Percentiles rank a stretch among this genome's conserved stretches.
Evolutionary conservation across 352 stramenopile species (phyloP).

Genomic region (Phytophthora syringae): DNA sequence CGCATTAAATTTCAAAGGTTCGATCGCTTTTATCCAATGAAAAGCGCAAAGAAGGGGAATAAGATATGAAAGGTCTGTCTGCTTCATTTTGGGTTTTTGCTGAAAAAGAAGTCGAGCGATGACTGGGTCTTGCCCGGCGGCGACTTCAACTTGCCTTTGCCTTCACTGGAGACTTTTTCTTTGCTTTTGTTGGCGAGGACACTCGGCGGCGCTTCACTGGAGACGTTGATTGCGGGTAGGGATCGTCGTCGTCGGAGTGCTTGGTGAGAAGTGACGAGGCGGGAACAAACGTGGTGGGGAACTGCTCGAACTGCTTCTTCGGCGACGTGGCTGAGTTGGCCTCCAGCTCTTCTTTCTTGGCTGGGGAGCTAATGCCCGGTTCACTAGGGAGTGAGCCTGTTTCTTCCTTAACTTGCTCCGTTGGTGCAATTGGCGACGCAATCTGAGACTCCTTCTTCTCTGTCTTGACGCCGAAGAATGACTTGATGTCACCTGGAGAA

Average conservation of each 20-base stretch:
- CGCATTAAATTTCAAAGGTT: slow-evolving; percentile 16
- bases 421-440: background rate
- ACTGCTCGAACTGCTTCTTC: slow-evolving; percentile 28
- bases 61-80: background rate
- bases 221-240: background rate
- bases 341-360: slow-evolving; percentile 28
- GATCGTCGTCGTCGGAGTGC: slow-evolving; percentile 6
- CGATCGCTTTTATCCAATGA: no score
- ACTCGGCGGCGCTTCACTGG: slow-evolving; percentile 31
- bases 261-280: slow-evolving; percentile 62
- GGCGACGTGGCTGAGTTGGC: slow-evolving; percentile 1
- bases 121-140: slow-evolving; percentile 42
- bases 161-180: slow-evolving; percentile 18
- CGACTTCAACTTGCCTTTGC: slow-evolving; percentile 31
- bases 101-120: slow-evolving; percentile 58
- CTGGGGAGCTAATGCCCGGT: background rate
- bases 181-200: slow-evolving; percentile 23
- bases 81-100: slow-evolving; percentile 44
- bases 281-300: slow-evolving; percentile 42
- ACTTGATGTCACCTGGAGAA: slow-evolving; percentile 64
- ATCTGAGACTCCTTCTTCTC: slow-evolving; percentile 33
- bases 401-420: slow-evolving; percentile 14
- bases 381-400: background rate
- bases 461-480: slow-evolving; percentile 63
- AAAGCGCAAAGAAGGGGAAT: no score